Evolutionary conservation across 805 yeast species (phyloP).

Genomic region (Allodekkera sacchari): DNA sequence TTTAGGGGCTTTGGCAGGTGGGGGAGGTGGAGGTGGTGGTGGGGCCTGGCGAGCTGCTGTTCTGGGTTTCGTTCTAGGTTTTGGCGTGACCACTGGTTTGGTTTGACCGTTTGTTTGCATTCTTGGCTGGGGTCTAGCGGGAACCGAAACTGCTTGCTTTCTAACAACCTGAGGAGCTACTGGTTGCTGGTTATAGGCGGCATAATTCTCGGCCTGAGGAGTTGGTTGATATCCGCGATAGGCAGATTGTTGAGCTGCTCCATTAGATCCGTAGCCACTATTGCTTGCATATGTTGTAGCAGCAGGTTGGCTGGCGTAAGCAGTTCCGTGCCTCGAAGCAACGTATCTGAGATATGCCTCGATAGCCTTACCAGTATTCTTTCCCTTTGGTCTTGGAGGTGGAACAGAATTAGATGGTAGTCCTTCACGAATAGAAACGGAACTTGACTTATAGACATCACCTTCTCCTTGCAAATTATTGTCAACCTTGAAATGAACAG

Average conservation of each 20-base stretch:
- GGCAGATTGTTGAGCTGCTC: too few species aligned
- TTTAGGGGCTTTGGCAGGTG: conserved; percentile 50
- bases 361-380: conserved; percentile 19
- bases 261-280: too few species aligned
- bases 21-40: conserved; percentile 75
- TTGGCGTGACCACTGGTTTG: conserved; percentile 1
- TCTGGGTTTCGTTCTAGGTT: neutral
- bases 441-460: conserved; percentile 82
- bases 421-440: conserved; percentile 75
- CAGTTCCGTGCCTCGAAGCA: too few species aligned
- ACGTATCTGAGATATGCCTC: conserved; percentile 18
- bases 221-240: conserved; percentile 6
- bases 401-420: conserved; percentile 65
- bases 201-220: too few species aligned
- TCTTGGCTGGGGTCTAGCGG: conserved; percentile 1
- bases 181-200: conserved; percentile 11
- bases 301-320: too few species aligned
- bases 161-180: conserved; percentile 6
- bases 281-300: too few species aligned
- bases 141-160: neutral
- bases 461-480: conserved; percentile 54
- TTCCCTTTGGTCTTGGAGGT: conserved; percentile 67
- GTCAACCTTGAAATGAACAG: conserved; percentile 61
- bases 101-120: conserved; percentile 5
- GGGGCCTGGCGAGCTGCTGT: conserved; percentile 22